Base-by-base conservation (phyloP, 441 rosid species). In the Corymbia citriodora region DNA sequence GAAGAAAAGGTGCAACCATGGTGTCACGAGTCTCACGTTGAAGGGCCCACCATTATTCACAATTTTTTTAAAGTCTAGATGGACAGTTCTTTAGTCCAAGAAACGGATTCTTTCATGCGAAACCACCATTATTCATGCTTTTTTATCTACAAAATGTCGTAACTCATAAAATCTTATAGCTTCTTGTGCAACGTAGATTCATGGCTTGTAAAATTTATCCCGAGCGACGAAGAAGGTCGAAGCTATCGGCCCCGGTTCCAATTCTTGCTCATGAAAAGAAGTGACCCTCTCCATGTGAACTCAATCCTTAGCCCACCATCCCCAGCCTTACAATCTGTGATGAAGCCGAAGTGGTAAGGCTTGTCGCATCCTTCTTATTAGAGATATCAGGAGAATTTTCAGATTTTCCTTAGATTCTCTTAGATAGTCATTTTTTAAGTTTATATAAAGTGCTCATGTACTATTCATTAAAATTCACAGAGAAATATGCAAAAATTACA, bases 1-100 rank as follows among this genome's bases (percentile, higher is more conserved):
- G 21, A 79, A 59, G 45, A 91, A 88, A 88, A 8, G 89, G 33
- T 87, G 54, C 55, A 88, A 90, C 65, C 54, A 88, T 89, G 92
- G 90, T 68, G 87, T 53, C 52, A 31, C 36, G 89, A 87, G 65
- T 88, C 74, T 72, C 33, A 82, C 33, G 88, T 72, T 16, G 88
- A 91, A 33, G 90, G 92, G 87, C 88, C 55, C 29, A 87, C 33
- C 33, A 33, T 33, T 33, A 33, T 33, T 33, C 33, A 33, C 33
- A 33, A 33, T 33, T 33, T 33, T 33, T 33, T 33, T 33, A 33
- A 33, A 33, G 33, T 68, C 12, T 68, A 29, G 40, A 31, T 9
- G 19, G 45, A 68, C 40, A 36, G 45, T 68, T 31, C 45, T 68
- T 4, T 31, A 31, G 40, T 68, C 45, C 4, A 16, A 16, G 79